These are phyloP conservation scores for Mycena capillaripes DNA, from an alignment of 768 basidiomycete genomes.

Conservation along the genomic window DNA sequence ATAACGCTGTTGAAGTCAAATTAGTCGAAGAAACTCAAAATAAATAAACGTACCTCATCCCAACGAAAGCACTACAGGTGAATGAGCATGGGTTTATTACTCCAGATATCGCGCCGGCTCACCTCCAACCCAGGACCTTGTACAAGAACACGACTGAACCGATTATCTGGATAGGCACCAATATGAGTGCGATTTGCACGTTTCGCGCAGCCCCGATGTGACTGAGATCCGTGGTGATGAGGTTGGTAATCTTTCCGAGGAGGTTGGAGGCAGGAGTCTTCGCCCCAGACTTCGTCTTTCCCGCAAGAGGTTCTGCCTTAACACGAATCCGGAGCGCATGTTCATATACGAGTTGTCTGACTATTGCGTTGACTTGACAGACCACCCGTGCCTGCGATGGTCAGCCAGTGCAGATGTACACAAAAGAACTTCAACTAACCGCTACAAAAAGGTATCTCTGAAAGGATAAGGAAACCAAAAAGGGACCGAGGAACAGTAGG, in stretches of 20 bases:
- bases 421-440: conserved; percentile 49
- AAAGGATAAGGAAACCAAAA: conserved; percentile 55
- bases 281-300: too few relatives aligned
- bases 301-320: conserved; percentile 54
- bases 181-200: conserved; percentile 7
- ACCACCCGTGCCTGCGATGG: neutral
- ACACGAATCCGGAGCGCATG: conserved; percentile 73
- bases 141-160: conserved; percentile 60
- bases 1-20: conserved; percentile 13
- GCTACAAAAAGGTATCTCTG: conserved; percentile 69
- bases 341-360: conserved; percentile 60
- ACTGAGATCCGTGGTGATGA: conserved; percentile 73
- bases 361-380: conserved; percentile 54
- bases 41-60: conserved; percentile 57
- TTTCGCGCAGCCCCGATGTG: conserved; percentile 23
- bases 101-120: neutral
- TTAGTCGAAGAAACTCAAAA: neutral
- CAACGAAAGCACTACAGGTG: conserved; percentile 68
- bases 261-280: too few relatives aligned
- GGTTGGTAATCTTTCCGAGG: conserved; percentile 82
- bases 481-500: conserved; percentile 64
- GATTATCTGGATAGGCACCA: conserved; percentile 55
- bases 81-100: neutral
- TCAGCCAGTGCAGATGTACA: too few relatives aligned
- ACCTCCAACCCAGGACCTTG: conserved; percentile 65